Evolutionary conservation across 2,329 filamentous ascomycete species (phyloP), one percentile per base, ranked within the genome.

Genomic region (Aspergillus sp.): DNA sequence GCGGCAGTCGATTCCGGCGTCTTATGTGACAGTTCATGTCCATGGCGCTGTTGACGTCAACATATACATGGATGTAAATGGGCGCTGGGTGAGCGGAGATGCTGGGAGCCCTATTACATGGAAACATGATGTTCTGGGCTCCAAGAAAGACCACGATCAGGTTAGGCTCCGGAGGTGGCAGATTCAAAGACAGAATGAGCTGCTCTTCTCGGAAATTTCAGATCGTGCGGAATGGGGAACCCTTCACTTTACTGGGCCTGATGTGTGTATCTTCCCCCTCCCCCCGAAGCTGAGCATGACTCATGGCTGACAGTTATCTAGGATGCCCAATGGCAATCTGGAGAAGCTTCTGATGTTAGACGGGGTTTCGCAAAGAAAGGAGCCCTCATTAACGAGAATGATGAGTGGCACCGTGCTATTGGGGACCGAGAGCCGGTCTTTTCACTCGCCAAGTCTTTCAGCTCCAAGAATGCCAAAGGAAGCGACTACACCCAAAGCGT

Each of bases 181-280:
- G 33, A 54, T 74, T 19, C 64, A 59, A 27, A 59, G 69, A 45
- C 59, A 68, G 40, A 62, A 55, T 4, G 79, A 91, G 64, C 73
- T 85, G 61, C 71, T 87, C n/a, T 78, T 93, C 42, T 87, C 85
- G 1, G 89, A 94, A 64, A 77, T 77, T 43, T 68, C 68, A 35
- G 89, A 94, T 56, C 83, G 84, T 35, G 79, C 85, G 1, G 88
- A 94, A 77, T 94, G 89, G 89, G 89, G 89, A 4, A 85, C 82
- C 27, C 65, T 94, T 45, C 79, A 88, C 64, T 88, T 94, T 60
- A 85, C 85, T 19, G 88, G 76, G 2, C 86, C 88, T 19, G 70
- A 74, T 35, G 71, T 75, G 56, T 50, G 63, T 60, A 30, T 19
- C 37, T 12, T 12, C 11, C 26, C 10, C 4, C n/a, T 13, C 6